These are phyloP conservation scores for Fraxinus nigra DNA, from an alignment of 305 asterid genomes.

Conservation along the genomic window DNA sequence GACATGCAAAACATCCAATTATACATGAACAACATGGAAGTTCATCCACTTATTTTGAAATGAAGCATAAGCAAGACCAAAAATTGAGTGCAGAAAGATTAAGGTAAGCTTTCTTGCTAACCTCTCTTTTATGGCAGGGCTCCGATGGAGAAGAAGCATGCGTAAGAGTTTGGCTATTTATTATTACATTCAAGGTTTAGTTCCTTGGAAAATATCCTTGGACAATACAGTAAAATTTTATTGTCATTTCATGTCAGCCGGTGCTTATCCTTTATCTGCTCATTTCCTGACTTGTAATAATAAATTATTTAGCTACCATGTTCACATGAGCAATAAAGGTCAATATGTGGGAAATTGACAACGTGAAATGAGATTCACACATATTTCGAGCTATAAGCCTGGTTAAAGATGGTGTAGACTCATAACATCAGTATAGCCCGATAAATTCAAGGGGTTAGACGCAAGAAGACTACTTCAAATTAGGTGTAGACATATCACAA, in stretches of 20 bases:
- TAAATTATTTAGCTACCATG: not conserved
- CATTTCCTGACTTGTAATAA: not conserved
- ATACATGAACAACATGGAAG: not conserved
- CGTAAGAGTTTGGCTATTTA: not conserved
- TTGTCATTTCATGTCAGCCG: not conserved
- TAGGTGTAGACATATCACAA: not conserved
- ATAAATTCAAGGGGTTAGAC: not conserved
- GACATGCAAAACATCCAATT: not conserved
- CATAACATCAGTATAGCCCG: not conserved
- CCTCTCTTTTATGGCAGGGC: conserved; percentile 34
- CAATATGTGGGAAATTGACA: not conserved
- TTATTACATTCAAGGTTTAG: not conserved
- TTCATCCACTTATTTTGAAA: not conserved
- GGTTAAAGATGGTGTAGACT: not conserved
- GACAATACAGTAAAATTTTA: not conserved
- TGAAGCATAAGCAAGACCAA: not conserved
- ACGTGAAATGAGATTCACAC: not conserved
- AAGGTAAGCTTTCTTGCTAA: not conserved
- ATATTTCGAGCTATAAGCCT: not conserved
- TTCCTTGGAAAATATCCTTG: not conserved
- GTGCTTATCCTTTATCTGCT: not conserved
- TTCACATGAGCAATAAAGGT: not conserved
- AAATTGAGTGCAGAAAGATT: not conserved
- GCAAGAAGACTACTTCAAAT: not conserved
- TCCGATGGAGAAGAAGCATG: conserved; percentile 40